Evolutionary conservation across 2,329 filamentous ascomycete genomes (phyloP).

Genomic region (Fusarium albosuccineum): DNA sequence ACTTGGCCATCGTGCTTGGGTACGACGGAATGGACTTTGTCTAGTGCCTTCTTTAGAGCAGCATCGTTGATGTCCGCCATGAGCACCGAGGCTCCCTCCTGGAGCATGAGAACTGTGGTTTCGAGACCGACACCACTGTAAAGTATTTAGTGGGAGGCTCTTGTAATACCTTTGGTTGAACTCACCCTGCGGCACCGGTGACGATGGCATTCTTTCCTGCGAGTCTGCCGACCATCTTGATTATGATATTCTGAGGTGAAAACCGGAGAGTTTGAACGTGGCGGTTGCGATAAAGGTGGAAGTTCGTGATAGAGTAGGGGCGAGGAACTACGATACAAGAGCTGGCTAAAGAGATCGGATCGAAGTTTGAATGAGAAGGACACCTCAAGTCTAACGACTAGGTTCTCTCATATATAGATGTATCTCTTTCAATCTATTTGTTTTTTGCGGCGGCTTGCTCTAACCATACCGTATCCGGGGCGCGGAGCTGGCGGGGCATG

Average conservation of each 20-base stretch:
- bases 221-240: slow-evolving; percentile 58
- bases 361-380: no score
- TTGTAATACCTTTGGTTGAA: slow-evolving; percentile 19
- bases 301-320: no score
- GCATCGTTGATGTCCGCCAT: background rate
- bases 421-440: no score
- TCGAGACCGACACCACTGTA: slow-evolving; percentile 1
- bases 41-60: background rate
- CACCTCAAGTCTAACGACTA: no score
- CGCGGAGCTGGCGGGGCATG: no score
- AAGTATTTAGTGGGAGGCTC: background rate
- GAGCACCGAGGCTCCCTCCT: background rate
- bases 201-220: slow-evolving; percentile 75
- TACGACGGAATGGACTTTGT: slow-evolving; percentile 78
- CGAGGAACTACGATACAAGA: no score
- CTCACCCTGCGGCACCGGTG: slow-evolving; percentile 87
- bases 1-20: slow-evolving; percentile 54
- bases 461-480: no score
- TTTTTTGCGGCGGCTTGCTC: no score
- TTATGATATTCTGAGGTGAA: background rate
- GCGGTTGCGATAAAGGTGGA: background rate
- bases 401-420: no score
- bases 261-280: background rate
- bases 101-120: background rate
- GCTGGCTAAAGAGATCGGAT: no score